Percentiles rank a stretch among this genome's conserved stretches.
These are phyloP conservation scores for Toxicodendron radicans DNA, from an alignment of 345 rosid genomes.

Conservation along the genomic window DNA sequence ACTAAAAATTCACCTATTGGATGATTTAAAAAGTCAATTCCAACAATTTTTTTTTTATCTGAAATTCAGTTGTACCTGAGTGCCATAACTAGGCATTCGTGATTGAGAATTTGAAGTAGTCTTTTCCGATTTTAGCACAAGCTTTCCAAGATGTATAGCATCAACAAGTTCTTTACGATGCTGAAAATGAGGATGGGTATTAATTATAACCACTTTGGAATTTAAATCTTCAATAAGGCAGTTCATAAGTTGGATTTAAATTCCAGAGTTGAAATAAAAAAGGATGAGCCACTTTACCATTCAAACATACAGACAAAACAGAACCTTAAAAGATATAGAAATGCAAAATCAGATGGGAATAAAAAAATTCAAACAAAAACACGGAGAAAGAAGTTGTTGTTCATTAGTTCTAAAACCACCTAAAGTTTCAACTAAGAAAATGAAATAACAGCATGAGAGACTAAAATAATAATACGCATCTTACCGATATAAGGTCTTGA, in stretches of 20 bases:
- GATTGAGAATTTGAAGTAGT: slow-evolving; percentile 59
- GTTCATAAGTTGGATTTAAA: neutral
- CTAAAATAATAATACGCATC: slow-evolving; percentile 9
- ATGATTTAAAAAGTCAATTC: neutral
- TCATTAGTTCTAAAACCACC: neutral
- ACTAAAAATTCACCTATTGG: neutral
- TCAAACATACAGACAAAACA: neutral
- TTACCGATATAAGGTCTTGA: slow-evolving; percentile 81
- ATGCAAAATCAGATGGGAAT: neutral
- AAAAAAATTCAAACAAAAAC: neutral
- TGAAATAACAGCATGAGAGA: neutral
- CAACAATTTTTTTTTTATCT: neutral
- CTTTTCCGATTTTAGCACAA: slow-evolving; percentile 74
- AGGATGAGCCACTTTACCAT: neutral
- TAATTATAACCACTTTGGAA: neutral
- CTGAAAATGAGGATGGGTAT: slow-evolving; percentile 42
- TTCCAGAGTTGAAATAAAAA: no score
- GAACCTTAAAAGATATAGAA: neutral
- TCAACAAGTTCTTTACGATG: slow-evolving; percentile 89
- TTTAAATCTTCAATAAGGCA: neutral
- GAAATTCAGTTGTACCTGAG: slow-evolving; percentile 56
- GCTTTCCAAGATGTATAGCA: slow-evolving; percentile 77
- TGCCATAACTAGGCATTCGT: slow-evolving; percentile 94
- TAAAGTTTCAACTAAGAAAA: neutral
- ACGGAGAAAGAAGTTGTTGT: neutral